phyloP scores from a whole-genome alignment of 2,329 filamentous ascomycete genomes.

The Eutypa lata region DNA sequence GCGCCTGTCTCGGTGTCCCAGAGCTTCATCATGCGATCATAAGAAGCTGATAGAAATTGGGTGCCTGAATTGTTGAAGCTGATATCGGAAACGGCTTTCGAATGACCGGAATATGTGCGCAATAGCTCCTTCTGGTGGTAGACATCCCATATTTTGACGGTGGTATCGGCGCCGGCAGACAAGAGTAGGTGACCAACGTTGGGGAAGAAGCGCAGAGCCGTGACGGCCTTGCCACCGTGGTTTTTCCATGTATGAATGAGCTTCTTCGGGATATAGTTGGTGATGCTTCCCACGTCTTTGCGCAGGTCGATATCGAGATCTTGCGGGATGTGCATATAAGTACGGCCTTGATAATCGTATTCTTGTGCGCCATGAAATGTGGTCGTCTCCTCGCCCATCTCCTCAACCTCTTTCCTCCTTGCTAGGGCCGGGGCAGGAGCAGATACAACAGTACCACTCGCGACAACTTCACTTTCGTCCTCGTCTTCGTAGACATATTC shows the following conservation, averaged over 20 bases:
- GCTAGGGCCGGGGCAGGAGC: slow-evolving; percentile 54
- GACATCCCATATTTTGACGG: slow-evolving; percentile 90
- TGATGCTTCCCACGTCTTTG: slow-evolving; percentile 74
- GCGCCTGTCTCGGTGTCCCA: slow-evolving; percentile 97
- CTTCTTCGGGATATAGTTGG: slow-evolving; percentile 95
- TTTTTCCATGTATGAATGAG: slow-evolving; percentile 85
- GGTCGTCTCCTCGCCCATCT: slow-evolving; percentile 71
- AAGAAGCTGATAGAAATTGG: slow-evolving; percentile 86
- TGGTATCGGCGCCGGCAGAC: slow-evolving; percentile 84
- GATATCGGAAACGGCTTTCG: slow-evolving; percentile 84
- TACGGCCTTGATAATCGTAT: slow-evolving; percentile 90
- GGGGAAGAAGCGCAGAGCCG: slow-evolving; percentile 87
- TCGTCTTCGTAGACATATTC: slow-evolving; percentile 76
- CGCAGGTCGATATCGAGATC: slow-evolving; percentile 82
- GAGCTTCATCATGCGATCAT: slow-evolving; percentile 93
- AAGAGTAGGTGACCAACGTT: slow-evolving; percentile 82
- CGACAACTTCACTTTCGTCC: slow-evolving; percentile 63
- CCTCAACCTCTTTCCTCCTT: slow-evolving; percentile 56
- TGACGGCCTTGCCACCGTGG: slow-evolving; percentile 78
- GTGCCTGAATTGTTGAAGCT: slow-evolving; percentile 81
- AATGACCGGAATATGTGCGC: slow-evolving; percentile 87
- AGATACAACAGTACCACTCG: slow-evolving; percentile 59
- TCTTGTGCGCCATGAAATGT: slow-evolving; percentile 81
- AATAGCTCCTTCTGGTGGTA: slow-evolving; percentile 87
- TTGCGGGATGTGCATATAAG: slow-evolving; percentile 96